Base-by-base conservation (phyloP, 345 rosid genomes). In the Lumnitzera littorea region DNA sequence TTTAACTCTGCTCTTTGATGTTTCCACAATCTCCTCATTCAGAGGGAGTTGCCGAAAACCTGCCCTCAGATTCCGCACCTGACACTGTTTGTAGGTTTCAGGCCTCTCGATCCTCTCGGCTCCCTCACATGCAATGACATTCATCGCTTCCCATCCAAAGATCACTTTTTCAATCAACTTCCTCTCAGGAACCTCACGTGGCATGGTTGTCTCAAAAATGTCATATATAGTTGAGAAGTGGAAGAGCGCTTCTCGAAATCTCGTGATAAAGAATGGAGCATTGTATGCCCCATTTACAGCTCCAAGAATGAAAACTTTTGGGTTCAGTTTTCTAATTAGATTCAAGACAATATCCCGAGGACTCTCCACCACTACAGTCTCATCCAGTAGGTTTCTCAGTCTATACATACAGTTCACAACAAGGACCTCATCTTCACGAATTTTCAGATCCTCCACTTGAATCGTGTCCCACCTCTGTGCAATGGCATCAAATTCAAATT, bases 381-480 rank as follows among this genome's bases (percentile, higher is more conserved):
- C 91, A 41, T 84, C 91, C 20, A 80, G 85, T 48, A 84, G 68
- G 62, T 76, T 76, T 70, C 74, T 76, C 29, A 82, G 60, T 48
- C 80, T 65, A 64, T 52, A 67, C 73, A 74, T 31, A 68, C 69
- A 74, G 56, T 76, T 82, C 48, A 80, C 77, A 11, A 76, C 82
- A 48, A 78, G 75, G 48, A 80, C 70, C 74, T 84, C 91, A n/a
- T 55, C 73, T 3, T 57, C 59, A 4, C 77, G 73, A 55, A 82
- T 78, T 61, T 68, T 80, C 56, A 84, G 74, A 75, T 84, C 91
- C 73, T 76, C 79, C 23, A 68, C 53, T 31, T 57, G 63, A 64
- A 84, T 80, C 16, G 82, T 74, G 53, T 78, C 85, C 87, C 91
- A 84, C 52, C 79, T 76, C 63, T 84, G 78, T 23, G 85, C 91